Percentiles rank a stretch among this genome's conserved stretches.
Conservation (phyloP, 2,329 filamentous ascomycete genomes). For the Paramyrothecium roridum region DNA sequence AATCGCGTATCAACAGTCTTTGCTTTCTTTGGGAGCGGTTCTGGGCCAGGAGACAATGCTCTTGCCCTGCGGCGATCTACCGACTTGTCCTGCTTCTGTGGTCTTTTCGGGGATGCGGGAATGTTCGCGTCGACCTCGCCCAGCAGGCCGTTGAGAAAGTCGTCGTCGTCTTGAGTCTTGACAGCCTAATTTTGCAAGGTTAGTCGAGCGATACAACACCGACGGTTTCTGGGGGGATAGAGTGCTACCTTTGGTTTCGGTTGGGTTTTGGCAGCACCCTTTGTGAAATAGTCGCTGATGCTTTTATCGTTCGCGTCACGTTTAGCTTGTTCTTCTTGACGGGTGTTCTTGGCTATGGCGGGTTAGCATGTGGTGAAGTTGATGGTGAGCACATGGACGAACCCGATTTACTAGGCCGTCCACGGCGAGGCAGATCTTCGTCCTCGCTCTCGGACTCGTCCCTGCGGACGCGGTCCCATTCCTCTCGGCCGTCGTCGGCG, state of each 20-base stretch:
- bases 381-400: slow-evolving; percentile 15
- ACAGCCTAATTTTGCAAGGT: slow-evolving; percentile 49
- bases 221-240: not conserved
- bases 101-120: slow-evolving; percentile 49
- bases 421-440: slow-evolving; percentile 32
- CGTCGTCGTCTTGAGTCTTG: slow-evolving; percentile 82
- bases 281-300: slow-evolving; percentile 93
- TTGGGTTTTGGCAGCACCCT: slow-evolving; percentile 62
- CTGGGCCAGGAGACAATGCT: slow-evolving; percentile 71
- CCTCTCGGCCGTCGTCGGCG: slow-evolving; percentile 91
- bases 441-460: slow-evolving; percentile 73
- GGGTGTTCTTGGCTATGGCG: slow-evolving; percentile 72
- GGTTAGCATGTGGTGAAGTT: not conserved
- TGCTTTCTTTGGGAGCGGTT: slow-evolving; percentile 52
- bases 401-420: slow-evolving; percentile 51
- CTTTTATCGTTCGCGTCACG: slow-evolving; percentile 85
- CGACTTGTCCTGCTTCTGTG: slow-evolving; percentile 64
- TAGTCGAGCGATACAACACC: not conserved
- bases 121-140: slow-evolving; percentile 83
- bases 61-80: slow-evolving; percentile 76
- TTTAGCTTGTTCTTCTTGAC: slow-evolving; percentile 81
- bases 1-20: slow-evolving; percentile 49
- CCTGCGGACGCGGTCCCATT: slow-evolving; percentile 74
- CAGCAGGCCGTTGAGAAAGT: slow-evolving; percentile 80
- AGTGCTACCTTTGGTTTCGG: slow-evolving; percentile 74